Evolutionary conservation across 495 filamentous ascomycete genomes (phyloP).

Genomic region (Aspergillus bridgeri): DNA sequence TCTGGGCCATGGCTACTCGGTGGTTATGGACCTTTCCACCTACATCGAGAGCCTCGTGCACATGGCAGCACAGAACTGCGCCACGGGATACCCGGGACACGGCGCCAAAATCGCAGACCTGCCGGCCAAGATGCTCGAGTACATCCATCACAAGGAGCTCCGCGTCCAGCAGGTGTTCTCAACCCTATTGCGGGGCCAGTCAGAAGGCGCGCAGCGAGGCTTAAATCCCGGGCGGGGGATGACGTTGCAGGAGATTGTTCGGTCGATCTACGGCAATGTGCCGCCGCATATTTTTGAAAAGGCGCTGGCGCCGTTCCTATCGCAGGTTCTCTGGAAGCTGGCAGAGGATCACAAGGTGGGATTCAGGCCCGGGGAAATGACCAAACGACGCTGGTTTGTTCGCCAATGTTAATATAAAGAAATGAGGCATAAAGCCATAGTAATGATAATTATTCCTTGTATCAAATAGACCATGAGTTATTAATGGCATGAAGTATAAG

Average conservation of each 20-base stretch:
- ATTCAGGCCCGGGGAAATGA: conserved; percentile 36
- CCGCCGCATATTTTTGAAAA: conserved; percentile 24
- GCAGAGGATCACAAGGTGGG: conserved; percentile 47
- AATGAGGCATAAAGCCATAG: not conserved
- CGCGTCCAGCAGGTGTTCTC: conserved; percentile 36
- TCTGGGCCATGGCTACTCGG: conserved; percentile 37
- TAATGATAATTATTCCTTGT: too few relatives aligned
- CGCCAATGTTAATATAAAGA: conserved; percentile 1
- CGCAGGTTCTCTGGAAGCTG: conserved; percentile 47
- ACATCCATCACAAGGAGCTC: conserved; percentile 31
- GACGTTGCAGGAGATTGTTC: conserved; percentile 38
- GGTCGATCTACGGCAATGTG: conserved; percentile 33
- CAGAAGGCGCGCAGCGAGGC: conserved; percentile 8
- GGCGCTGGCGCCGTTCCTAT: conserved; percentile 46
- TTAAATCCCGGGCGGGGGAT: conserved; percentile 20
- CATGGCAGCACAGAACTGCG: conserved; percentile 29
- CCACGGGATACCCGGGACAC: conserved; percentile 41
- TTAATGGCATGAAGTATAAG: too few relatives aligned
- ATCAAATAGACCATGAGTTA: too few relatives aligned
- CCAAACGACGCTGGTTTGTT: conserved; percentile 42
- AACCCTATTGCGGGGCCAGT: conserved; percentile 15
- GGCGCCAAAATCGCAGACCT: conserved; percentile 36
- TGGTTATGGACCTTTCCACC: conserved; percentile 32
- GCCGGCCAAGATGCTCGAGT: conserved; percentile 25
- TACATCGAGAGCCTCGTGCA: conserved; percentile 34